Percentiles rank a stretch among this genome's conserved stretches.
phyloP scores from a whole-genome alignment of 352 stramenopile species.

The Phytophthora sp. region DNA sequence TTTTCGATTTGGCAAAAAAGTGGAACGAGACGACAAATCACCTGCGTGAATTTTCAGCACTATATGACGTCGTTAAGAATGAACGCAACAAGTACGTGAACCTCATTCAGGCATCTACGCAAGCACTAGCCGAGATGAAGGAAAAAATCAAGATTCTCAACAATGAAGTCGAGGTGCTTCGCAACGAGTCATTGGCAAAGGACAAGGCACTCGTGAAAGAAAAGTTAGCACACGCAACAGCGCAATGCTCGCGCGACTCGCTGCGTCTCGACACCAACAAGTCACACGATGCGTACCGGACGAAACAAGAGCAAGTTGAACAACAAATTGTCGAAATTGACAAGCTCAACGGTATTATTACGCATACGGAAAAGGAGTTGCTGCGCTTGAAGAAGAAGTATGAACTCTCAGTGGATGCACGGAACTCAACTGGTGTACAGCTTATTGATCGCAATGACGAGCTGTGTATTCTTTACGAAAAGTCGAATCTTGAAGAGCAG shows the following conservation, averaged over 20 bases:
- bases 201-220: constrained; percentile 94
- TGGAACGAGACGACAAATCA: constrained; percentile 94
- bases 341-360: constrained; percentile 95
- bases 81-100: constrained; percentile 97
- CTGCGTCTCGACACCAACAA: constrained; percentile 93
- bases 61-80: constrained; percentile 96
- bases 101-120: constrained; percentile 90
- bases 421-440: constrained; percentile 91
- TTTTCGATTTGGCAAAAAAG: constrained; percentile 94
- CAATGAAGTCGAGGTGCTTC: constrained; percentile 95
- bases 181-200: constrained; percentile 93
- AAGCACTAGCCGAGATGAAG: constrained; percentile 95
- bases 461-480: constrained; percentile 95
- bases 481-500: constrained; percentile 90
- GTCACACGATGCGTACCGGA: constrained; percentile 86
- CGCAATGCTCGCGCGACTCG: constrained; percentile 89
- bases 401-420: constrained; percentile 86
- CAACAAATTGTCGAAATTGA: constrained; percentile 96
- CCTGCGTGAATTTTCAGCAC: constrained; percentile 91
- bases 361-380: constrained; percentile 90
- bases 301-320: constrained; percentile 92
- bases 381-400: constrained; percentile 93
- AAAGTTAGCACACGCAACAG: constrained; percentile 79
- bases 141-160: constrained; percentile 97
- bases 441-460: constrained; percentile 96